These are phyloP conservation scores for Candida taoyuanica DNA, from an alignment of 805 yeast genomes.

Conservation along the genomic window DNA sequence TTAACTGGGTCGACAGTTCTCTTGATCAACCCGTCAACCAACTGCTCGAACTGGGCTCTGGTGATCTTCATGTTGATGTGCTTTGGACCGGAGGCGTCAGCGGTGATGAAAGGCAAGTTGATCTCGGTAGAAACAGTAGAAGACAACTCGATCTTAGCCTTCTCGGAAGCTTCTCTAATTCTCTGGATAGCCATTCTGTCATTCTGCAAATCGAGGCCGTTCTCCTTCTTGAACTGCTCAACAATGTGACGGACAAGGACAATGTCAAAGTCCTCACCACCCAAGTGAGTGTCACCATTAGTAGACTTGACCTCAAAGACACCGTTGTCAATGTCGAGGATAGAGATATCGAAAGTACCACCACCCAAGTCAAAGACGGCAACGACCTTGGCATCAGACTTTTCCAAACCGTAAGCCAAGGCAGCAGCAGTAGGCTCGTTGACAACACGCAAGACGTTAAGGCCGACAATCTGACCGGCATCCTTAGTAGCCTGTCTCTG, in stretches of 20 bases:
- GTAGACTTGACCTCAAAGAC: constrained; percentile 79
- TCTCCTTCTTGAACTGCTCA: constrained; percentile 49
- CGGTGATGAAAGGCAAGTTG: constrained; percentile 65
- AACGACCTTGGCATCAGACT: constrained; percentile 35
- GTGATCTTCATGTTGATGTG: constrained; percentile 59
- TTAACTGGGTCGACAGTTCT: constrained; percentile 71
- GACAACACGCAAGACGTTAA: constrained; percentile 68
- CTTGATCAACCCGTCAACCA: constrained; percentile 62
- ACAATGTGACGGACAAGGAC: constrained; percentile 54
- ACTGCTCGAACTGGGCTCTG: constrained; percentile 64
- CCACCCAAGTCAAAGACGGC: constrained; percentile 74
- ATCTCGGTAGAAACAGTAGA: constrained; percentile 59
- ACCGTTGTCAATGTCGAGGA: constrained; percentile 72
- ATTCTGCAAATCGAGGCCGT: constrained; percentile 29
- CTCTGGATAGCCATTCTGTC: constrained; percentile 58
- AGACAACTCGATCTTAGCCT: constrained; percentile 70
- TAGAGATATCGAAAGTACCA: constrained; percentile 81
- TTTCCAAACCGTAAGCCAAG: constrained; percentile 70
- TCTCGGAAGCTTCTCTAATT: constrained; percentile 76
- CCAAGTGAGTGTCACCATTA: constrained; percentile 78
- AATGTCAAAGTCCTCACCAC: constrained; percentile 83
- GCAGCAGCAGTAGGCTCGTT: constrained; percentile 89
- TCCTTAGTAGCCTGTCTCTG: constrained; percentile 79
- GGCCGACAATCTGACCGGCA: constrained; percentile 72
- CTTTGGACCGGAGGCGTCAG: constrained; percentile 42